Evolutionary conservation across 306 rosid genomes (phyloP).

Genomic region (Cicer yamashitae): DNA sequence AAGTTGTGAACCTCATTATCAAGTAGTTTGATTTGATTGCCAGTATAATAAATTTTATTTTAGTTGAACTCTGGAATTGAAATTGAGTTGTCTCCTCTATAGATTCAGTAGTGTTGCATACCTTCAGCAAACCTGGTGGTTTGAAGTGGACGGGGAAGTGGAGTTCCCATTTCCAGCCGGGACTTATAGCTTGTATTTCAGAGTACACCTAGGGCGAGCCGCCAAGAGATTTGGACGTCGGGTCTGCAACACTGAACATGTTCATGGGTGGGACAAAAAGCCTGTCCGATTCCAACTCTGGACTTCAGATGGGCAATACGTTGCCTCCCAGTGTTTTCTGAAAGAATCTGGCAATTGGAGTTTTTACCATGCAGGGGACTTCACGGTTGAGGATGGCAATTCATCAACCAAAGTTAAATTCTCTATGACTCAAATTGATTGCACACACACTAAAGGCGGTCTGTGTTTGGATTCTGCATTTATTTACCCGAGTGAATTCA

Average conservation of each 20-base stretch:
- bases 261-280: conserved; percentile 95
- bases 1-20: conserved; percentile 5
- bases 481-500: conserved; percentile 65
- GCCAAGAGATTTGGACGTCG: conserved; percentile 78
- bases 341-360: conserved; percentile 79
- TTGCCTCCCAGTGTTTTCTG: conserved; percentile 70
- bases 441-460: conserved; percentile 97
- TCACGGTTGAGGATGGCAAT: conserved; percentile 63
- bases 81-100: conserved; percentile 33
- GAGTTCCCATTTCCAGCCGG: conserved; percentile 94
- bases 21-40: conserved; percentile 27
- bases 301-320: conserved; percentile 85
- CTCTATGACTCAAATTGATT: conserved; percentile 97
- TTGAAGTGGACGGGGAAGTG: conserved; percentile 87
- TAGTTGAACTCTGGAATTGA: conserved; percentile 29
- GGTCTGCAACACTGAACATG: conserved; percentile 71
- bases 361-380: conserved; percentile 78
- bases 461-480: conserved; percentile 87
- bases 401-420: conserved; percentile 69
- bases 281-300: conserved; percentile 86
- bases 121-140: conserved; percentile 98
- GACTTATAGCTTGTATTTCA: conserved; percentile 77
- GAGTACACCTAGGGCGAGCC: conserved; percentile 73
- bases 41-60: not conserved
- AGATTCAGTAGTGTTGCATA: conserved; percentile 78